Conservation (phyloP, 768 basidiomycete species). For the Suillus clintonianus region DNA sequence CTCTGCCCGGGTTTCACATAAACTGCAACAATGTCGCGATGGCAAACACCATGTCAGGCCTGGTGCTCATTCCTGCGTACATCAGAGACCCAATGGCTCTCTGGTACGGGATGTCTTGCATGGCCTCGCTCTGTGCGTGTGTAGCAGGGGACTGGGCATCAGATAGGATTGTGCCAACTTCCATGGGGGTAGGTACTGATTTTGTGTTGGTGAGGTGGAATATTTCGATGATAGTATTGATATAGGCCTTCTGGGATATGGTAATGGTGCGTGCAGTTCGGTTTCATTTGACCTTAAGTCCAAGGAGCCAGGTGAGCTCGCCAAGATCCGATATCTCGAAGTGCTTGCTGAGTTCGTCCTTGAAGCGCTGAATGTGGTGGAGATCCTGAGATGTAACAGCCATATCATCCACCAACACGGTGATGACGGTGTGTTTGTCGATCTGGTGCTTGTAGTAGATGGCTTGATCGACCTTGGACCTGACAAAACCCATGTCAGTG, state of each 20-base stretch:
- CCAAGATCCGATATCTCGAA: slow-evolving; percentile 19
- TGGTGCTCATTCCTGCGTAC: slow-evolving; percentile 32
- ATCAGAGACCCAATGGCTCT: slow-evolving; percentile 34
- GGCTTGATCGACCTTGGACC: no score
- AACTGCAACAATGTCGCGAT: slow-evolving; percentile 9
- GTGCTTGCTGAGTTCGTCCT: not conserved
- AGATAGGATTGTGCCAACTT: slow-evolving; percentile 9
- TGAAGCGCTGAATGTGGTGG: not conserved
- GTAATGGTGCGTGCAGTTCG: slow-evolving; percentile 8
- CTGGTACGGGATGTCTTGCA: slow-evolving; percentile 17
- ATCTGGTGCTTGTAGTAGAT: no score
- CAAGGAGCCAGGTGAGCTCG: slow-evolving; percentile 20
- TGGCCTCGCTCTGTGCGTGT: no score
- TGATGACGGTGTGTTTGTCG: slow-evolving; percentile 26
- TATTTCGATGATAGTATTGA: slow-evolving; percentile 17
- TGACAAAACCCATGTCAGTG: not conserved
- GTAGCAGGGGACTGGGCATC: slow-evolving; percentile 1
- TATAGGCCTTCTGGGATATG: slow-evolving; percentile 23
- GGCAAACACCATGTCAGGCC: slow-evolving; percentile 36
- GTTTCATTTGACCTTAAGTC: slow-evolving; percentile 22
- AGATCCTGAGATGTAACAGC: slow-evolving; percentile 26
- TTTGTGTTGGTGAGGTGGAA: slow-evolving; percentile 25
- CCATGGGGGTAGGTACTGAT: slow-evolving; percentile 22
- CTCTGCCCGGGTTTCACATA: not conserved
- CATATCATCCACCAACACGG: slow-evolving; percentile 34